phyloP scores from a whole-genome alignment of 345 rosid genomes.

The Raphanus raphanistrum region DNA sequence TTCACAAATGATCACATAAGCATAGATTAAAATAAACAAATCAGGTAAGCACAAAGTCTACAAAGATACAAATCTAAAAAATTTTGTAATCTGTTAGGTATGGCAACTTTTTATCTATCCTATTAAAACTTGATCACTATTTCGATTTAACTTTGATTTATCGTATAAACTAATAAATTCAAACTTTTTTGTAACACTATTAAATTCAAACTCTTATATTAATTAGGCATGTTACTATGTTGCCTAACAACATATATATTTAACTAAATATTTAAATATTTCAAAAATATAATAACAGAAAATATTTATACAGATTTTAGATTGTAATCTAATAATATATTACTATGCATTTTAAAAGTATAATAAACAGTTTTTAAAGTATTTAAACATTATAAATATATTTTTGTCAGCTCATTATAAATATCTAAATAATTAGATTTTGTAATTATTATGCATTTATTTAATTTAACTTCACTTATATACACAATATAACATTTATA shows the following conservation, averaged over 20 bases:
- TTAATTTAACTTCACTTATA: not conserved
- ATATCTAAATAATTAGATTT: not conserved
- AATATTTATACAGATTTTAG: not conserved
- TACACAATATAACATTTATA: not conserved
- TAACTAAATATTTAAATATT: too few relatives aligned
- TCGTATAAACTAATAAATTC: too few relatives aligned
- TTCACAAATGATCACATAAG: constrained; percentile 6
- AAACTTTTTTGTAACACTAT: not conserved
- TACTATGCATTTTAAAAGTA: not conserved
- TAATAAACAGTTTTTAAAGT: not conserved
- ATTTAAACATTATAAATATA: not conserved
- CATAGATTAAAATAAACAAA: not conserved
- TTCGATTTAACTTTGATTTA: too few relatives aligned
- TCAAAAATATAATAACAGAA: too few relatives aligned
- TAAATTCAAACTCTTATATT: not conserved
- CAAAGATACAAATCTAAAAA: not conserved
- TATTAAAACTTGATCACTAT: not conserved
- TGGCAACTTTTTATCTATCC: not conserved
- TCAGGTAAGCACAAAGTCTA: constrained; percentile 3
- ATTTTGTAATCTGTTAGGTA: not conserved
- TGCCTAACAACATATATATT: not conserved
- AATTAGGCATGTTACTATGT: not conserved
- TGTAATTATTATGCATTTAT: not conserved
- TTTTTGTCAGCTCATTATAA: not conserved
- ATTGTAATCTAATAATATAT: not conserved